Base-by-base conservation (phyloP, 495 filamentous ascomycete genomes). In the Lindgomyces ingoldianus region DNA sequence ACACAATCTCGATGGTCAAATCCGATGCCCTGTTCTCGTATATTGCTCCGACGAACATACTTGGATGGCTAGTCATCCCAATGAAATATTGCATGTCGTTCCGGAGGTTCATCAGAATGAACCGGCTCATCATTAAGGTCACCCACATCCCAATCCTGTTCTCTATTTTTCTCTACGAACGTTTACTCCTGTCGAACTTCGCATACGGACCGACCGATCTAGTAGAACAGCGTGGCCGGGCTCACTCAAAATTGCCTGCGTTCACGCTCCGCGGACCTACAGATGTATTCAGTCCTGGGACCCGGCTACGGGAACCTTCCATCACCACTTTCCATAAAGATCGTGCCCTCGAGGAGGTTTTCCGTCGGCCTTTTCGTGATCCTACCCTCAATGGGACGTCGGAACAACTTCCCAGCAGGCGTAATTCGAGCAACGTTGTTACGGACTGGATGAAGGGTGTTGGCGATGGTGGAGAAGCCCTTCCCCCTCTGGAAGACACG, bases 1-100 rank as follows among this genome's bases (percentile, higher is more conserved):
- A 96, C 67, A 91, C 91, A 4, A 92, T 96, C 39, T 94, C 91
- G 3, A 90, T 97, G 89, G 93, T 96, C 53, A 97, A 98, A 72
- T 95, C 91, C 21, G 92, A 97, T 72, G 89, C 90, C 0, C 79
- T 96, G 0, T 97, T 96, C 77, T 93, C 91, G 14, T 96, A 97
- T 69, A 81, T 96, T 59, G 89, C 91, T 0, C 93, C 93, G 0
- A 86, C 87, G 14, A 97, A 97, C 70, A 86, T 96, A 36, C 79
- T 96, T 55, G 91, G 89, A 30, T 98, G 91, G 93, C 64, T 91
- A 2, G 76, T 94, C 18, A 88, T 90, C 57, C 93, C 93, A 3
- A 74, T 93, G 29, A 83, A 91, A 56, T 95, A 86, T 72, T 71
- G 85, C 61, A 83, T 96, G 76, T 86, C 91, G 0, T 90, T 96